Conservation (phyloP, 2,329 filamentous ascomycete species). For the Trichoderma lentiforme region DNA sequence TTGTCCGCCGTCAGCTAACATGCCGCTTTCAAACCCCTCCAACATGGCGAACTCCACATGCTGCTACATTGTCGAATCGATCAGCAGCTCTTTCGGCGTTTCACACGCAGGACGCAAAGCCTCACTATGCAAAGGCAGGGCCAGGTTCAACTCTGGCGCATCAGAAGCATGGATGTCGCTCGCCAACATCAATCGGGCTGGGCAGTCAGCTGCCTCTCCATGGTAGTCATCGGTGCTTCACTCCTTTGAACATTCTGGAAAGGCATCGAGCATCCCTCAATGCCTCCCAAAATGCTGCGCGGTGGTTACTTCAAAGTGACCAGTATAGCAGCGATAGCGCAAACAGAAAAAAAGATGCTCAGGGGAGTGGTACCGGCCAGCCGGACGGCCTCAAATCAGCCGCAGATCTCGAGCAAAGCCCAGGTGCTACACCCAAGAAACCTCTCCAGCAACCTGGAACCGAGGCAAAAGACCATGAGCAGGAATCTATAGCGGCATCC, state of each 20-base stretch:
- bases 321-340: slow-evolving; percentile 1
- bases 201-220: background rate
- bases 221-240: background rate
- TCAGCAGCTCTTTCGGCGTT: background rate
- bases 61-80: background rate
- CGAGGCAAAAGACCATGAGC: background rate
- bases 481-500: slow-evolving; percentile 47
- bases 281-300: background rate
- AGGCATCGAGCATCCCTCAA: background rate
- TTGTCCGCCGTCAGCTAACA: slow-evolving; percentile 35
- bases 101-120: background rate
- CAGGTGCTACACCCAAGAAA: background rate
- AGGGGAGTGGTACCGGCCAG: background rate
- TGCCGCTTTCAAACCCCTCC: slow-evolving; percentile 22
- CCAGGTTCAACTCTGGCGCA: background rate
- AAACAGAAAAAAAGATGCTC: background rate
- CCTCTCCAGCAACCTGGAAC: background rate
- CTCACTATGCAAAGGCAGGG: background rate
- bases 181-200: background rate
- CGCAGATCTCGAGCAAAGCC: background rate
- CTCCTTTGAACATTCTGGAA: background rate
- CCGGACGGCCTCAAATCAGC: background rate
- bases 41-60: slow-evolving; percentile 4
- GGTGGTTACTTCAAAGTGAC: background rate
- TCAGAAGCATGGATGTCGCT: background rate